These are phyloP conservation scores for Schwanniomyces vanrijiae DNA, from an alignment of 805 yeast species.

Conservation along the genomic window DNA sequence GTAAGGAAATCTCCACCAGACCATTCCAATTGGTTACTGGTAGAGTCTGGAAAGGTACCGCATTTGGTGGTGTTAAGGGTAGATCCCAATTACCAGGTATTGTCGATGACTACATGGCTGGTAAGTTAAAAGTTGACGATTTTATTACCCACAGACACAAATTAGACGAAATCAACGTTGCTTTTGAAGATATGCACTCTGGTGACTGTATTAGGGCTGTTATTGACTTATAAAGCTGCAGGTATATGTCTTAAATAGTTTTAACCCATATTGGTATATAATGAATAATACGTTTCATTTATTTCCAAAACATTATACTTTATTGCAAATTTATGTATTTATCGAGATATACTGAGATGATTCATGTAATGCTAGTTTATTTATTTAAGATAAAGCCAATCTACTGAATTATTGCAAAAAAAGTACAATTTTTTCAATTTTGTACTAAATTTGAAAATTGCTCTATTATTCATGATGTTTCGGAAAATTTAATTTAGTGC, in stretches of 20 bases:
- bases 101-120: slow-evolving; percentile 80
- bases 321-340: no score
- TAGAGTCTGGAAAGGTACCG: slow-evolving; percentile 98
- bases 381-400: no score
- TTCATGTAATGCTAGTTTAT: no score
- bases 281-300: not conserved
- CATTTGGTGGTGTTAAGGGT: slow-evolving; percentile 99
- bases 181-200: slow-evolving; percentile 91
- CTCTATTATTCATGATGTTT: not conserved
- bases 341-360: not conserved
- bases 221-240: slow-evolving; percentile 41
- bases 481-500: not conserved
- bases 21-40: slow-evolving; percentile 99
- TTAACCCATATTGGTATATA: not conserved
- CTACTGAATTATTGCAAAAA: not conserved
- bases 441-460: not conserved
- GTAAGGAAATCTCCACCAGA: slow-evolving; percentile 92
- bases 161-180: slow-evolving; percentile 76
- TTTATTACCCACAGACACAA: slow-evolving; percentile 89
- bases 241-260: not conserved
- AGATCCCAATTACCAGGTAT: slow-evolving; percentile 91
- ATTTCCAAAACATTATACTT: not conserved
- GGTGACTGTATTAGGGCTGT: slow-evolving; percentile 97
- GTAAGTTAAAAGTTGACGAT: slow-evolving; percentile 86
- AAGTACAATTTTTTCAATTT: not conserved